Evolutionary conservation across 2,329 filamentous ascomycete genomes (phyloP), one percentile per base, ranked within the genome.

Genomic region (Sarocladiaceae sp.): DNA sequence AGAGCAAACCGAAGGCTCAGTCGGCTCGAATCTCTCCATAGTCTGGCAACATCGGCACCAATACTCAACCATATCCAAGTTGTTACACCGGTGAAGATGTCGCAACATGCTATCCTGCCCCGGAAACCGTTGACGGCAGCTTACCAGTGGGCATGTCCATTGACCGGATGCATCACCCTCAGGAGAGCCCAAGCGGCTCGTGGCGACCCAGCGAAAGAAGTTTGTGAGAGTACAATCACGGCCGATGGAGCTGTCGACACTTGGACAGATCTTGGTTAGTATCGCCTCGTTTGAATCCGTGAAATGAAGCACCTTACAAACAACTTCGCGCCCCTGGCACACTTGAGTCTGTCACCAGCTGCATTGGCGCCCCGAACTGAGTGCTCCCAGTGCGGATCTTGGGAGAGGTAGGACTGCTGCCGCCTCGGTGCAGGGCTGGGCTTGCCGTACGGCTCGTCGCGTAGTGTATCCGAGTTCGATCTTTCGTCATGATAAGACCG

Each of bases 121-220:
- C 13, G 64, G 55, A 54, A 76, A 76, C 7, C 59, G 66, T 51
- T 69, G 66, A 34, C 68, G 66, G 55, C 74, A 79, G 31, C 65
- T 65, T 31, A 76, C 54, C 48, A 78, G 59, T 13, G 75, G 75
- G 48, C 74, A 79, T 50, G 69, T 67, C 31, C 73, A 60, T 46
- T 65, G 69, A 50, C 77, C 70, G 51, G 64, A 65, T 19, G 62
- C 54, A 7, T 66, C 68, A 65, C 76, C 73, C 44, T 64, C 67
- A 33, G 57, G 49, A 44, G 66, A 74, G 23, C 61, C 64, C 58
- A 77, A 78, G 52, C 74, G 72, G 56, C 73, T 71, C 50, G 76
- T 65, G 35, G 74, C 75, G 26, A 67, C 69, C 74, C 75, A 78
- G 43, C 74, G 71, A 51, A 78, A 70, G 58, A 79, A 79, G 46